phyloP scores from a whole-genome alignment of 371 early-diverging fungal species.

The Apophysomyces variabilis region DNA sequence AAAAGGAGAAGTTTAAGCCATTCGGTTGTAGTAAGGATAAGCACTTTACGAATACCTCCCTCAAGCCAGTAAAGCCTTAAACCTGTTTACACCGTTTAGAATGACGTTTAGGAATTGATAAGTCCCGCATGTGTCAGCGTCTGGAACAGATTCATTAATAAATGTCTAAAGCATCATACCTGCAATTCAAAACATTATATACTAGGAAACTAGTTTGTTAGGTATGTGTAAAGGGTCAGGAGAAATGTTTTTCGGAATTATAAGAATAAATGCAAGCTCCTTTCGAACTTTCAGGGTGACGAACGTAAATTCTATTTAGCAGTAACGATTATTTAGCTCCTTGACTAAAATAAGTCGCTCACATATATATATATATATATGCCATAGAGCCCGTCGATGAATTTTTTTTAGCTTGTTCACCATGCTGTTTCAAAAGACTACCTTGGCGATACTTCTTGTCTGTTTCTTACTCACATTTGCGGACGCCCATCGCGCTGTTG shows the following conservation, averaged over 20 bases:
- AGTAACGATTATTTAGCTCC: neutral
- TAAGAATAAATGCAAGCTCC: neutral
- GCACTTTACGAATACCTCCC: neutral
- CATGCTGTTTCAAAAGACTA: constrained; percentile 13
- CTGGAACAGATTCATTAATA: neutral
- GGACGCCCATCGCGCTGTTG: constrained; percentile 10
- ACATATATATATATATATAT: neutral
- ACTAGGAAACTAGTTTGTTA: neutral
- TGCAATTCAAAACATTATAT: neutral
- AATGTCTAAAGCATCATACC: neutral
- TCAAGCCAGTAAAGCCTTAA: neutral
- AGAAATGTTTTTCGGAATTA: neutral
- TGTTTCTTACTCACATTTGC: neutral
- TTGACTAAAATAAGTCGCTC: neutral
- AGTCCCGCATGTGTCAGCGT: neutral
- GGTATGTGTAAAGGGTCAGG: neutral
- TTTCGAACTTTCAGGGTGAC: neutral
- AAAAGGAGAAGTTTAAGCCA: neutral
- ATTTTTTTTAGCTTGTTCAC: neutral
- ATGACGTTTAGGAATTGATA: too few species aligned
- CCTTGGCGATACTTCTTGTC: neutral
- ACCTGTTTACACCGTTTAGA: neutral
- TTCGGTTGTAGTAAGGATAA: neutral
- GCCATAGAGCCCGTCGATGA: neutral
- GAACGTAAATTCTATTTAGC: neutral